Percentiles rank a stretch among this genome's conserved stretches.
Evolutionary conservation across 495 filamentous ascomycete genomes (phyloP).

Genomic region (Hamigera avellanea): DNA sequence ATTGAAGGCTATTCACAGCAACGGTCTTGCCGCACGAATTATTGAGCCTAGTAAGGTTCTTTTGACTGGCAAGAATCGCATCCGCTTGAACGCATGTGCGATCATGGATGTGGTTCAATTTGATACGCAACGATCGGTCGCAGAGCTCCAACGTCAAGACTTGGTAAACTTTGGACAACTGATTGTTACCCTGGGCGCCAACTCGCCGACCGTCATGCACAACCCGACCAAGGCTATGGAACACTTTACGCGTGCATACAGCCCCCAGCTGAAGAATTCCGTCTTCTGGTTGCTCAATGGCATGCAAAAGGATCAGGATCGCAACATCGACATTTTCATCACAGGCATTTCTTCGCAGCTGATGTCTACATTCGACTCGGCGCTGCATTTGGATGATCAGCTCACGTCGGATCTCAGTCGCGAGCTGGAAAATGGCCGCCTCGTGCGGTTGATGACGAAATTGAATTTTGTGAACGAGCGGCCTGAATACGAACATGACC

Average conservation of each 20-base stretch:
- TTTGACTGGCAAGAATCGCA: conserved; percentile 54
- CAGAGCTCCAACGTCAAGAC: conserved; percentile 79
- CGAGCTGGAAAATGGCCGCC: conserved; percentile 85
- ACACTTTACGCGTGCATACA: conserved; percentile 59
- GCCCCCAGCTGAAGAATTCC: conserved; percentile 58
- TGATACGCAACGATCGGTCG: conserved; percentile 50
- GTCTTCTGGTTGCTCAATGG: conserved; percentile 63
- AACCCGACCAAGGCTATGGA: conserved; percentile 55
- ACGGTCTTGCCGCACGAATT: conserved; percentile 69
- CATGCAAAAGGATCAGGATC: conserved; percentile 36
- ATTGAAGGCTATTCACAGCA: conserved; percentile 72
- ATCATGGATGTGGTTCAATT: conserved; percentile 79
- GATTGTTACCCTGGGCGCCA: conserved; percentile 65
- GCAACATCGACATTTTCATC: conserved; percentile 68
- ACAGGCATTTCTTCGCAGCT: conserved; percentile 63
- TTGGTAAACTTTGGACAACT: conserved; percentile 76
- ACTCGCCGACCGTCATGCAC: conserved; percentile 43
- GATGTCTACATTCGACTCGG: conserved; percentile 56
- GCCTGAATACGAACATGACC: conserved; percentile 65
- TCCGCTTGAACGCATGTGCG: conserved; percentile 80
- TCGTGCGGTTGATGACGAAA: conserved; percentile 75
- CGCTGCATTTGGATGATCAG: conserved; percentile 65
- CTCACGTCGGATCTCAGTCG: conserved; percentile 54
- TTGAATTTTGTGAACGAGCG: conserved; percentile 78
- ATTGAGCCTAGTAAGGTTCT: conserved; percentile 80